phyloP scores from a whole-genome alignment of 1,284 basidiomycete species.

The Melampsora americana region DNA sequence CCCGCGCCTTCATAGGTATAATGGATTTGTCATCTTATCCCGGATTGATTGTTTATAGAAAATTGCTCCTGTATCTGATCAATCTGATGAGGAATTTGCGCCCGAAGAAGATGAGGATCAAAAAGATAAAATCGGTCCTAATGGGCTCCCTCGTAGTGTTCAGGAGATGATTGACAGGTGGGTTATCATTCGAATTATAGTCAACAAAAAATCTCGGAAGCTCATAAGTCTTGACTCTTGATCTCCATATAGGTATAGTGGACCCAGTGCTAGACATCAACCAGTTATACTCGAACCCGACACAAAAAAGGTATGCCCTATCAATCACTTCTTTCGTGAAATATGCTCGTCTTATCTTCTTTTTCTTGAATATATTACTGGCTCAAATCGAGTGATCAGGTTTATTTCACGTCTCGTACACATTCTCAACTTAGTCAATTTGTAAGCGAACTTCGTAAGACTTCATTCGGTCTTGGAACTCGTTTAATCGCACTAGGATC shows the following conservation, averaged over 20 bases:
- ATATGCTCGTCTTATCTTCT: constrained; percentile 18
- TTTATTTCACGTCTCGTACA: constrained; percentile 90
- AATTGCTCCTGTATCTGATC: constrained; percentile 46
- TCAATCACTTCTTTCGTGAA: constrained; percentile 54
- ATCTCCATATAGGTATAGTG: constrained; percentile 20
- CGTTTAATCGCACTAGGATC: constrained; percentile 78
- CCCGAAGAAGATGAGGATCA: constrained; percentile 23
- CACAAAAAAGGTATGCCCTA: constrained; percentile 57
- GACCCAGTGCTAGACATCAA: constrained; percentile 33
- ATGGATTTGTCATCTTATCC: constrained; percentile 14
- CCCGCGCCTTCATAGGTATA: constrained; percentile 36
- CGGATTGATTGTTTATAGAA: constrained; percentile 49
- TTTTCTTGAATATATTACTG: constrained; percentile 8
- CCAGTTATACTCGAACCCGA: constrained; percentile 34
- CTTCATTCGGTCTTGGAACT: constrained; percentile 58
- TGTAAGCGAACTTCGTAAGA: constrained; percentile 75
- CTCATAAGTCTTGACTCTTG: not conserved
- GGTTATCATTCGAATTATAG: not conserved
- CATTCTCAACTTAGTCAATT: constrained; percentile 93
- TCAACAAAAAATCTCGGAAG: not conserved
- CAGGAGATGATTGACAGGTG: constrained; percentile 42
- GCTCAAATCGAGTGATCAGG: constrained; percentile 57
- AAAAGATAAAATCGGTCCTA: constrained; percentile 23
- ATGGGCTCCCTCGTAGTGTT: constrained; percentile 35
- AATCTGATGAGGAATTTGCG: constrained; percentile 37